Conservation (phyloP, 805 yeast species). For the Kodamaea laetipori region DNA sequence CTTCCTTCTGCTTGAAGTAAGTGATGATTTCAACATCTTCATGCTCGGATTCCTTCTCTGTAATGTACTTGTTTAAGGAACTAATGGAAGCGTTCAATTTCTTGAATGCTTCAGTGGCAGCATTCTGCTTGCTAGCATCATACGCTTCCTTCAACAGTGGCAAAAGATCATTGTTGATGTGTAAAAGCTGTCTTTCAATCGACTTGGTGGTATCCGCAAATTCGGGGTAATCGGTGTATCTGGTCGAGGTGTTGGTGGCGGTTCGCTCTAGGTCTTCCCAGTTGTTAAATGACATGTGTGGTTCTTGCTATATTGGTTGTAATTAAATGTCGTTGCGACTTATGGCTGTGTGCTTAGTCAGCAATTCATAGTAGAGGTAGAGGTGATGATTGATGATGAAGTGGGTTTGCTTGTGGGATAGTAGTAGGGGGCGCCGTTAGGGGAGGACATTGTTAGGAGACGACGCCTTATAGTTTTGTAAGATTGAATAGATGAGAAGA, state of each 20-base stretch:
- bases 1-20: constrained; percentile 44
- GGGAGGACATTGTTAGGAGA: too few relatives aligned
- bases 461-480: too few relatives aligned
- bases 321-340: background rate
- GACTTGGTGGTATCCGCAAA: constrained; percentile 35
- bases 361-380: background rate
- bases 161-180: constrained; percentile 28
- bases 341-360: background rate
- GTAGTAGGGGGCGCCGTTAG: too few relatives aligned
- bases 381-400: background rate
- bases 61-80: constrained; percentile 29
- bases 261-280: constrained; percentile 32
- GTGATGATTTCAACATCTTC: constrained; percentile 42
- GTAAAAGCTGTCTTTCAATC: constrained; percentile 34
- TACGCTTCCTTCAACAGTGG: constrained; percentile 15
- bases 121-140: constrained; percentile 16
- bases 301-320: background rate
- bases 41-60: constrained; percentile 32
- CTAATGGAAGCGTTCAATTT: constrained; percentile 31
- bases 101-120: constrained; percentile 34
- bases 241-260: constrained; percentile 21
- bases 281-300: constrained; percentile 35
- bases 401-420: too few relatives aligned
- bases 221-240: constrained; percentile 44
- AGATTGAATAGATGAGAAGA: too few relatives aligned